Evolutionary conservation across 2,329 filamentous ascomycete species (phyloP).

Genomic region (Mycosphaerelloides madeirae): DNA sequence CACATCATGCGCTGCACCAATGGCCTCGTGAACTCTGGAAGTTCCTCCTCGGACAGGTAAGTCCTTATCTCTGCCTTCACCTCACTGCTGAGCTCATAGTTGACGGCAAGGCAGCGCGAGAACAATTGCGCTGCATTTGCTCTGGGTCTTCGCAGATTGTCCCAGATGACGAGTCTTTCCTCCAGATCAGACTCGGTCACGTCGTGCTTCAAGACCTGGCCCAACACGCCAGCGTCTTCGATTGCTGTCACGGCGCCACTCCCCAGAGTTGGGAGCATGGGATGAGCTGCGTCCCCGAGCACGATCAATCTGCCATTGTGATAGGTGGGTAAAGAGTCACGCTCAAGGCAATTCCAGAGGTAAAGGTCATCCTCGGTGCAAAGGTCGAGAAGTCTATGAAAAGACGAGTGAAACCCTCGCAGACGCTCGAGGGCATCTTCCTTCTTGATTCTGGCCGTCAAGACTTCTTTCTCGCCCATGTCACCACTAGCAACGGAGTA

Average conservation of each 20-base stretch:
- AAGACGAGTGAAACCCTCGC: constrained; percentile 1
- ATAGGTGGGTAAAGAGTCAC: not conserved
- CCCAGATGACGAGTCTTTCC: constrained; percentile 1
- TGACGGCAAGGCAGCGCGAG: no score
- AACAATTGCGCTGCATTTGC: constrained; percentile 1
- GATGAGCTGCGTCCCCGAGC: constrained; percentile 11
- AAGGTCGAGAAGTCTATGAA: constrained; percentile 4
- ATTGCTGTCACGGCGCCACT: not conserved
- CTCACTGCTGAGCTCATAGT: no score
- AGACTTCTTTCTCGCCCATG: not conserved
- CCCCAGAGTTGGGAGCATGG: constrained; percentile 3
- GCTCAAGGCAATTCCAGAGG: constrained; percentile 3
- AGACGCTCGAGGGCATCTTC: constrained; percentile 3
- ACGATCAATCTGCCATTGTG: constrained; percentile 1
- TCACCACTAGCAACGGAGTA: not conserved
- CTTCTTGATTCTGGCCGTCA: not conserved
- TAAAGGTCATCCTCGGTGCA: constrained; percentile 3
- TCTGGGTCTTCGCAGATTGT: not conserved
- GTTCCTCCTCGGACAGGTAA: no score
- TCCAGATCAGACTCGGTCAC: not conserved
- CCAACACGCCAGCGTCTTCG: constrained; percentile 6
- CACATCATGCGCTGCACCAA: no score
- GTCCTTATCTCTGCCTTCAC: no score
- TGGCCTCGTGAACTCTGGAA: no score
- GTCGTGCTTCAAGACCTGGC: not conserved